Percentiles rank a stretch among this genome's conserved stretches.
Conservation (phyloP, 2,329 filamentous ascomycete genomes). For the Fusarium sarcochroum region DNA sequence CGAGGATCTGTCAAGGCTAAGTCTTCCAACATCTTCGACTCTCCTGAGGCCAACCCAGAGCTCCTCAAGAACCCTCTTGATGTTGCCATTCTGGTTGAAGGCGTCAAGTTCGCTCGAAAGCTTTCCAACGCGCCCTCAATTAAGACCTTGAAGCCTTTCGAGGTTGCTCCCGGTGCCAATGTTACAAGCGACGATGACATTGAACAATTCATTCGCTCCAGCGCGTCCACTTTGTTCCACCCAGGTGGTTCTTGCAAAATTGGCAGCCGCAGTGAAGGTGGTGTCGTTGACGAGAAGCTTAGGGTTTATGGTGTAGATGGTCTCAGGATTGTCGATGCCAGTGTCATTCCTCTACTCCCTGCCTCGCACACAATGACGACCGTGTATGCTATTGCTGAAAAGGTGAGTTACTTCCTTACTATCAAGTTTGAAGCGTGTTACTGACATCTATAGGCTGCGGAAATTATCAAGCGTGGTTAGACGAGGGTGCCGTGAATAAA, state of each 20-base stretch:
- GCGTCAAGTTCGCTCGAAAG: slow-evolving; percentile 34
- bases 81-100: slow-evolving; percentile 18
- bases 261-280: slow-evolving; percentile 58
- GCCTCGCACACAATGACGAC: slow-evolving; percentile 47
- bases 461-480: slow-evolving; percentile 30
- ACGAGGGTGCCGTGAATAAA: background rate
- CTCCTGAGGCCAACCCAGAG: slow-evolving; percentile 31
- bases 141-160: slow-evolving; percentile 12
- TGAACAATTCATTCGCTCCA: slow-evolving; percentile 31
- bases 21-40: slow-evolving; percentile 36
- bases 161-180: slow-evolving; percentile 21
- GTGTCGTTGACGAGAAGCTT: slow-evolving; percentile 49
- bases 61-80: slow-evolving; percentile 41
- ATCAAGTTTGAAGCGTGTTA: rapidly evolving
- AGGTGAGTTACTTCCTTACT: slow-evolving; percentile 8
- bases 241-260: slow-evolving; percentile 51
- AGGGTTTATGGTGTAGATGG: slow-evolving; percentile 43
- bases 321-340: slow-evolving; percentile 56
- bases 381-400: slow-evolving; percentile 50
- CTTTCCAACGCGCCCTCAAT: slow-evolving; percentile 18
- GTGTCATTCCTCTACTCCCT: slow-evolving; percentile 47
- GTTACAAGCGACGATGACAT: slow-evolving; percentile 34
- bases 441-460: slow-evolving; percentile 25
- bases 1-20: slow-evolving; percentile 39
- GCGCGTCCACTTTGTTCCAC: slow-evolving; percentile 36